Conservation (phyloP, 2,329 filamentous ascomycete species). For the Talaromyces sp. region DNA sequence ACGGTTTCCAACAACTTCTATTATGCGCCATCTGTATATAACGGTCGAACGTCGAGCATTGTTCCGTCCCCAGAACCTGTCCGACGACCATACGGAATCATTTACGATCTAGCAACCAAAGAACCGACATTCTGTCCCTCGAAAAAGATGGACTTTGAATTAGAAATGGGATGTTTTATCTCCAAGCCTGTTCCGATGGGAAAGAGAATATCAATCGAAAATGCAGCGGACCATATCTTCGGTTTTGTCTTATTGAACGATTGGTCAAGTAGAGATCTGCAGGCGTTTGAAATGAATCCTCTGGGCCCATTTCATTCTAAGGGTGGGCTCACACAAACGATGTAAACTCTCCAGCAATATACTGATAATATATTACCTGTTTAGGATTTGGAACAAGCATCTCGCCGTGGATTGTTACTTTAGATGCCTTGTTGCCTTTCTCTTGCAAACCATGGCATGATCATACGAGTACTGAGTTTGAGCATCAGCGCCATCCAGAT, state of each 20-base stretch:
- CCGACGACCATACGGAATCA: conserved; percentile 44
- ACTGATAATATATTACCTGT: background rate
- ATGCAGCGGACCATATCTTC: conserved; percentile 57
- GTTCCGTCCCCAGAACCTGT: conserved; percentile 47
- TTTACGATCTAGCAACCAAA: conserved; percentile 24
- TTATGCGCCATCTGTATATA: conserved; percentile 50
- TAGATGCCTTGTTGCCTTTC: conserved; percentile 50
- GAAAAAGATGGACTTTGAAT: conserved; percentile 34
- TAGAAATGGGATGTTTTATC: conserved; percentile 45
- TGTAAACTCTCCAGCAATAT: background rate
- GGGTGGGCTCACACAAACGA: background rate
- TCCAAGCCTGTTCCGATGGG: conserved; percentile 39
- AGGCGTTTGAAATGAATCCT: conserved; percentile 56
- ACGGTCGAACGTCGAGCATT: conserved; percentile 52
- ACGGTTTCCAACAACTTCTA: conserved; percentile 33
- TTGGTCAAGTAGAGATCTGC: conserved; percentile 53
- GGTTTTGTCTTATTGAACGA: conserved; percentile 59
- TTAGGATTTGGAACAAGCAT: conserved; percentile 54
- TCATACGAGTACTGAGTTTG: conserved; percentile 7
- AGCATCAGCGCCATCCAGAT: conserved; percentile 6
- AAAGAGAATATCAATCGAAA: conserved; percentile 37
- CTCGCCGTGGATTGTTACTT: conserved; percentile 57
- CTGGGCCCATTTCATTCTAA: conserved; percentile 59
- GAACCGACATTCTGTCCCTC: conserved; percentile 21
- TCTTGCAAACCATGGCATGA: conserved; percentile 18